Base-by-base conservation (phyloP, 305 asterid genomes). In the Plantago rigida region DNA sequence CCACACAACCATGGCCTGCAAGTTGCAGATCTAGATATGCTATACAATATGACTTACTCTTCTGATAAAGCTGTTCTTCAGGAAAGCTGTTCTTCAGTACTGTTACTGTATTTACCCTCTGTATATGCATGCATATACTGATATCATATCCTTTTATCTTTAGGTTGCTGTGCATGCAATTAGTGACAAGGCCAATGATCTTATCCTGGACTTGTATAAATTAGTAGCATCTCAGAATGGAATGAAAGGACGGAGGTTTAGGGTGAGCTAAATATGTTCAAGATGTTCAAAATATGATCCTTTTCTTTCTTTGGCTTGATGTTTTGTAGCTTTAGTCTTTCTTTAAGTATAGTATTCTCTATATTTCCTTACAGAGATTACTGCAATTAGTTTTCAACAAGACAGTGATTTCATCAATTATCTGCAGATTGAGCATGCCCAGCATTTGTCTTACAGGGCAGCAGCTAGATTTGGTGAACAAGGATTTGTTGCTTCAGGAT, bases 371-470 rank as follows among this genome's bases (percentile, higher is more conserved):
- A 9, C 46, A 41, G 46, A 9, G 46, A 9, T 41, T 41, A 11
- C 46, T 9, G 13, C 46, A 41, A 10, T 41, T 41, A 41, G 3
- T 41, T 41, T 54, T 47, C 44, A 1, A 31, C 7, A 22, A 22
- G 39, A 47, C 61, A n/a, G 63, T 47, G 60, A 68, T 73, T 48
- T 66, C 65, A 56, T 57, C 69, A 55, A 68, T 36, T 39, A 50
- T 70, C 76, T 64, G 69, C 90, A 92, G 99, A 86, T 88, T 71
- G 99, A 92, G 79, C 99, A 92, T 80, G 99, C 94, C 66, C 99
- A 88, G 82, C 99, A 92, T 84, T 92, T 92, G 81, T 77, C 87
- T 57, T 78, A 84, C 45, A 81, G 86, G 62, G 54, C 87, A 31
- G 86, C 78, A 5, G 73, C 83, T 64, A 82, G 86, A 58, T 92